Percentiles rank a stretch among this genome's conserved stretches.
These are phyloP conservation scores for Saccharomyces hybrid DNA, from an alignment of 1,139 yeast genomes.

Conservation along the genomic window DNA sequence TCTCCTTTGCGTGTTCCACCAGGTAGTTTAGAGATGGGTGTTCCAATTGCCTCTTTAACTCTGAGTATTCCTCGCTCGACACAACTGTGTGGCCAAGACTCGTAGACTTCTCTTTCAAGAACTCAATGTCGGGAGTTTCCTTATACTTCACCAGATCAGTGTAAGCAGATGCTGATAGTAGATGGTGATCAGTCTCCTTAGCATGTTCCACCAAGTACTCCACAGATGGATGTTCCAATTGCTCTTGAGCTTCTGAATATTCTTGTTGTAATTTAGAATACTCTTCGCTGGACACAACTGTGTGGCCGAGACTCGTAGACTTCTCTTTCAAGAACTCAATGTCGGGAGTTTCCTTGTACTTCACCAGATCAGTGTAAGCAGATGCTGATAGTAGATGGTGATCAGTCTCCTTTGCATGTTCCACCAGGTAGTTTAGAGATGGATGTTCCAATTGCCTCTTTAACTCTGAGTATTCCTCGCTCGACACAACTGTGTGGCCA, in stretches of 20 bases:
- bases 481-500: constrained; percentile 13
- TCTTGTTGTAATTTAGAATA: constrained; percentile 8
- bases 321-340: constrained; percentile 23
- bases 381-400: constrained; percentile 6
- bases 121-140: constrained; percentile 13
- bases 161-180: constrained; percentile 13
- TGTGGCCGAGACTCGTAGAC: constrained; percentile 22
- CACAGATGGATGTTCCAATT: constrained; percentile 8
- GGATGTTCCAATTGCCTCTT: constrained; percentile 6
- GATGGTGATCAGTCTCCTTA: background rate
- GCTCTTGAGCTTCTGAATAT: constrained; percentile 6
- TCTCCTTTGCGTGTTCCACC: constrained; percentile 6
- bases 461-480: constrained; percentile 12
- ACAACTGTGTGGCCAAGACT: constrained; percentile 17
- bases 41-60: background rate
- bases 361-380: constrained; percentile 14
- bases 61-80: constrained; percentile 13
- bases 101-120: constrained; percentile 26
- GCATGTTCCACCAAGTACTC: constrained; percentile 11
- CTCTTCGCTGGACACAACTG: constrained; percentile 10
- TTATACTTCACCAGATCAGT: constrained; percentile 8
- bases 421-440: constrained; percentile 11
- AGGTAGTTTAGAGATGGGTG: constrained; percentile 7
- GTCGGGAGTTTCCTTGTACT: constrained; percentile 10
- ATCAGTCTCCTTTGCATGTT: constrained; percentile 1